These are phyloP conservation scores for Didymella exigua DNA, from an alignment of 2,329 filamentous ascomycete species.

Conservation along the genomic window DNA sequence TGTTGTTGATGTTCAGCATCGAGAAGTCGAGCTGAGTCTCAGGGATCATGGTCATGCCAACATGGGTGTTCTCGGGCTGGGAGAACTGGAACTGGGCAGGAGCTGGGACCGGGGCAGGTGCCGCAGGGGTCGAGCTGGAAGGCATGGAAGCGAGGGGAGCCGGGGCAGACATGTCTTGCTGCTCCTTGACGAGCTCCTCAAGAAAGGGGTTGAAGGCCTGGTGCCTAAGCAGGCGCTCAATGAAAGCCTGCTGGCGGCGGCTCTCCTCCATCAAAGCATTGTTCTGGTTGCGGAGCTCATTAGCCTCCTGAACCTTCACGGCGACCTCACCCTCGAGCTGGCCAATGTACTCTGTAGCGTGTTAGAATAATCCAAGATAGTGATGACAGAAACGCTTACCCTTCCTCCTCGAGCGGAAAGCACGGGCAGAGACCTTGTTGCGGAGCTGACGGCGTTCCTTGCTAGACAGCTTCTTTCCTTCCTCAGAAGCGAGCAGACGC, in stretches of 20 bases:
- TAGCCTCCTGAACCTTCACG: constrained; percentile 80
- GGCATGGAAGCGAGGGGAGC: constrained; percentile 37
- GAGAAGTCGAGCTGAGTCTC: constrained; percentile 78
- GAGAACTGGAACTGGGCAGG: constrained; percentile 59
- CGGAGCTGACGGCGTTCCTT: constrained; percentile 96
- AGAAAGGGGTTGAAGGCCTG: constrained; percentile 56
- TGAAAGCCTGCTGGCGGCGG: constrained; percentile 80
- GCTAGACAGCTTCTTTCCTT: constrained; percentile 98
- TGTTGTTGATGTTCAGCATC: constrained; percentile 65
- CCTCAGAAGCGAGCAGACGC: constrained; percentile 89
- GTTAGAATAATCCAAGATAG: constrained; percentile 55
- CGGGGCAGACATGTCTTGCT: constrained; percentile 44
- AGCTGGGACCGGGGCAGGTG: constrained; percentile 50
- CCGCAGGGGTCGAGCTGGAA: constrained; percentile 36
- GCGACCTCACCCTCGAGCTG: constrained; percentile 92
- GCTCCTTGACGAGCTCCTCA: constrained; percentile 50
- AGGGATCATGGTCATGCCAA: constrained; percentile 82
- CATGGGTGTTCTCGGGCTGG: constrained; percentile 62
- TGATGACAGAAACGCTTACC: constrained; percentile 64
- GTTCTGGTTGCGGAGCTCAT: constrained; percentile 81
- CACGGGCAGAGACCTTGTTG: constrained; percentile 97
- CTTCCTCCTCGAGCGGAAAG: constrained; percentile 97
- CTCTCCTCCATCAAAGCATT: constrained; percentile 83
- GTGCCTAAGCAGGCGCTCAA: constrained; percentile 70
- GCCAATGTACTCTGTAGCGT: constrained; percentile 81